Conservation (phyloP, 2,329 filamentous ascomycete genomes). For the Xylariales sp. region DNA sequence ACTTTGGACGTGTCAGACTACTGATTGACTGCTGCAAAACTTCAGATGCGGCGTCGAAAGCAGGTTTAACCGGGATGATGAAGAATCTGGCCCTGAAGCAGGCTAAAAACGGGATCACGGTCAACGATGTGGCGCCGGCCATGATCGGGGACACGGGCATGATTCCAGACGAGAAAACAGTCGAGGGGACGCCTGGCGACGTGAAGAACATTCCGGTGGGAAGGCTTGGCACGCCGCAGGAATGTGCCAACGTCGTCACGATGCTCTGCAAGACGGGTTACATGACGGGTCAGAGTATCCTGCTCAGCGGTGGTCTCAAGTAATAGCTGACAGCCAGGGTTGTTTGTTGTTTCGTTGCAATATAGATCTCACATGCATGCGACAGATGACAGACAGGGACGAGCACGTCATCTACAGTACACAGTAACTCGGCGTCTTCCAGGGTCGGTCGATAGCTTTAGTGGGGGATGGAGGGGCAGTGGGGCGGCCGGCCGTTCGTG, state of each 20-base stretch:
- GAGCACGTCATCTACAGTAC: too few relatives aligned
- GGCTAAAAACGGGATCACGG: conserved; percentile 56
- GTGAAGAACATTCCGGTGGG: conserved; percentile 56
- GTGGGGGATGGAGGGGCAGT: not conserved
- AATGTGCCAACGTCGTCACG: conserved; percentile 56
- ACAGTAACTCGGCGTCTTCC: too few relatives aligned
- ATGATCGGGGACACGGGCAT: conserved; percentile 64
- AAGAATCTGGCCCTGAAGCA: conserved; percentile 57
- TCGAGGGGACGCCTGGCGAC: conserved; percentile 50
- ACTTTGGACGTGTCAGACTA: too few relatives aligned
- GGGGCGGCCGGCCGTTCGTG: not conserved
- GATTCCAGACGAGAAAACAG: conserved; percentile 51
- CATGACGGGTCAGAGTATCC: conserved; percentile 51
- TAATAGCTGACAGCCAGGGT: conserved; percentile 16
- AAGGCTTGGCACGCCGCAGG: conserved; percentile 51
- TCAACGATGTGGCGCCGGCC: conserved; percentile 64
- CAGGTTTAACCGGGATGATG: conserved; percentile 60
- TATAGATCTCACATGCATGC: too few relatives aligned
- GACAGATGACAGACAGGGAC: too few relatives aligned
- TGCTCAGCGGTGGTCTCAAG: conserved; percentile 49
- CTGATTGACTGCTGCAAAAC: too few relatives aligned
- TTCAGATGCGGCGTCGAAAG: conserved; percentile 51
- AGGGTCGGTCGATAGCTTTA: not conserved
- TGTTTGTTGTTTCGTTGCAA: too few relatives aligned
- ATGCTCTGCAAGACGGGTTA: conserved; percentile 60